Conservation (phyloP, 1,139 yeast genomes). For the Magnusiomyces suaveolens region DNA sequence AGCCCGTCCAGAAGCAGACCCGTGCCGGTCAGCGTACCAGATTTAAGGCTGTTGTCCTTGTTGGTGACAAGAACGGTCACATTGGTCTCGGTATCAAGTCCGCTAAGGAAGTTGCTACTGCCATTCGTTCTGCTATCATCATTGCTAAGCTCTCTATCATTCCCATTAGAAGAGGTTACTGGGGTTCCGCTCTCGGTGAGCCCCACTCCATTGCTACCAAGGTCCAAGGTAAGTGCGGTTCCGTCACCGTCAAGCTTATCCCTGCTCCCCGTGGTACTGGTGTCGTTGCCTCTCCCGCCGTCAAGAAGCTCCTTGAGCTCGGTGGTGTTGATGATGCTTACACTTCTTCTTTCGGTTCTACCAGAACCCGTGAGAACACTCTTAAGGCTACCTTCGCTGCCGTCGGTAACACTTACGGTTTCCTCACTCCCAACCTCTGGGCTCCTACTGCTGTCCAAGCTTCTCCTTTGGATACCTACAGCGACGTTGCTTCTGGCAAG, state of each 20-base stretch:
- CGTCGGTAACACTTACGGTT: slow-evolving; percentile 99
- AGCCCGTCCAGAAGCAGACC: slow-evolving; percentile 99
- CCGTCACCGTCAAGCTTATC: slow-evolving; percentile 94
- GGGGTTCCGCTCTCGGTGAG: slow-evolving; percentile 99
- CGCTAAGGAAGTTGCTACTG: slow-evolving; percentile 99
- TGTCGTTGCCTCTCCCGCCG: slow-evolving; percentile 99
- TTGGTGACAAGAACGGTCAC: slow-evolving; percentile 99
- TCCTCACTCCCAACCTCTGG: slow-evolving; percentile 99
- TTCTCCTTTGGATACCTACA: slow-evolving; percentile 89
- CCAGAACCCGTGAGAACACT: slow-evolving; percentile 99
- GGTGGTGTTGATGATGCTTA: slow-evolving; percentile 99
- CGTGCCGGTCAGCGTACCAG: slow-evolving; percentile 99
- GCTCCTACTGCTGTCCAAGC: slow-evolving; percentile 70
- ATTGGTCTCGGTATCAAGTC: slow-evolving; percentile 99
- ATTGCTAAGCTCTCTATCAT: slow-evolving; percentile 97
- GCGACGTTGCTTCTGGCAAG: slow-evolving; percentile 28
- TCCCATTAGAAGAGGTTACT: slow-evolving; percentile 99
- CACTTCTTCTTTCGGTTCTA: slow-evolving; percentile 97
- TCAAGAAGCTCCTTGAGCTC: slow-evolving; percentile 95
- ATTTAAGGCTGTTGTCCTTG: slow-evolving; percentile 99
- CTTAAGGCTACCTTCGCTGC: slow-evolving; percentile 99
- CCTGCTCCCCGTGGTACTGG: slow-evolving; percentile 99
- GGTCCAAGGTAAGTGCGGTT: slow-evolving; percentile 99
- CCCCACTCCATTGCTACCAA: slow-evolving; percentile 98
- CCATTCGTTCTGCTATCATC: slow-evolving; percentile 98